Percentiles rank a stretch among this genome's conserved stretches.
Conservation (phyloP, 345 rosid genomes). For the Eucalyptus marginata region DNA sequence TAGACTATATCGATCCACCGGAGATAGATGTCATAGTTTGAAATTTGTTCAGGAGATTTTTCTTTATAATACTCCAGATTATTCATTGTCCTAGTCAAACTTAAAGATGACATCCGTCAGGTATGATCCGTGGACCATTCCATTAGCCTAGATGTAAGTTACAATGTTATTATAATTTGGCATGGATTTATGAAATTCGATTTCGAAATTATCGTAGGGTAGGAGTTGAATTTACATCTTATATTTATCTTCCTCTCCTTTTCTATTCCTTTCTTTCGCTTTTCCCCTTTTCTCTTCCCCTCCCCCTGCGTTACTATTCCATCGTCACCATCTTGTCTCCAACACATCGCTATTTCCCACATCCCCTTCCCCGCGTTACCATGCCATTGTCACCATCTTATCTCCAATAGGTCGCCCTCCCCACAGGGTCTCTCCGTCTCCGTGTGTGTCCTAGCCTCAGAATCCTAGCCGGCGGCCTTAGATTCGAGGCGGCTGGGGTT, state of each 20-base stretch:
- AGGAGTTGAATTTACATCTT: not conserved
- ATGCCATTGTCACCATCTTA: not conserved
- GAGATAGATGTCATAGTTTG: not conserved
- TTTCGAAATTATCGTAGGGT: not conserved
- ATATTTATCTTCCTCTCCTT: not conserved
- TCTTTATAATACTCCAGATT: not conserved
- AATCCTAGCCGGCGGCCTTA: not conserved
- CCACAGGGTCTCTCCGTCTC: not conserved
- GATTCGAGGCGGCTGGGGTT: not conserved
- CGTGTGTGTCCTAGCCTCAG: not conserved
- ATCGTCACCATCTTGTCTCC: not conserved
- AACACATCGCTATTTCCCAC: not conserved
- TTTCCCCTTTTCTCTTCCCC: not conserved
- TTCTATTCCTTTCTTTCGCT: not conserved
- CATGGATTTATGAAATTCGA: not conserved
- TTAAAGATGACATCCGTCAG: not conserved
- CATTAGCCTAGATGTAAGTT: not conserved
- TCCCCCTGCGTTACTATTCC: not conserved
- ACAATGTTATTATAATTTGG: not conserved
- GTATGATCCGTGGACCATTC: not conserved
- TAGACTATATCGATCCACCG: not conserved
- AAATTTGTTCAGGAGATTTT: not conserved
- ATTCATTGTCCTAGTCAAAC: not conserved
- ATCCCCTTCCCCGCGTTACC: not conserved
- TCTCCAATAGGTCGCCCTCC: not conserved